Conservation (phyloP, 164 flowering plant genomes). For the Berberis vulgaris region DNA sequence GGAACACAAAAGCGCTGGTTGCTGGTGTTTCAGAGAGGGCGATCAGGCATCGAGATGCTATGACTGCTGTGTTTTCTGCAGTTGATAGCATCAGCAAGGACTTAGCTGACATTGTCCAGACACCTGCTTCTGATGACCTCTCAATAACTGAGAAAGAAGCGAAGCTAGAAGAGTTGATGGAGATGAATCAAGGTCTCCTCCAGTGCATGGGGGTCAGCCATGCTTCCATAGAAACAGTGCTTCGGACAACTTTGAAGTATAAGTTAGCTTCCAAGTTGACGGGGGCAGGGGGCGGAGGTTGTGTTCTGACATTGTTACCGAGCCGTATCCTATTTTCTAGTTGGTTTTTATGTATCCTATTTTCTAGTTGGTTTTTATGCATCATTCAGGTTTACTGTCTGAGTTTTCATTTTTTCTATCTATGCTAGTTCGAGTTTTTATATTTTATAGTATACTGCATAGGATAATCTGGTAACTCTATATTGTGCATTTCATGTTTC, state of each 20-base stretch:
- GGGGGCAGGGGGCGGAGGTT: conserved; percentile 99
- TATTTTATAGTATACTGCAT: no score
- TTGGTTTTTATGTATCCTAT: conserved; percentile 10
- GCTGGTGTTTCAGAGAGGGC: conserved; percentile 88
- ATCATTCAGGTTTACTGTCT: not conserved
- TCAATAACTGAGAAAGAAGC: conserved; percentile 69
- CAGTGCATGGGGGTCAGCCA: conserved; percentile 97
- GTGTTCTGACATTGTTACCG: conserved; percentile 86
- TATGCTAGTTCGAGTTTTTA: not conserved
- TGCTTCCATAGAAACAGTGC: conserved; percentile 79
- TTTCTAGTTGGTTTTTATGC: conserved; percentile 2
- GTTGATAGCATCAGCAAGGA: conserved; percentile 89
- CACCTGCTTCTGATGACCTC: conserved; percentile 49
- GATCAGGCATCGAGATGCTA: conserved; percentile 60
- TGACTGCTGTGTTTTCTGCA: conserved; percentile 71
- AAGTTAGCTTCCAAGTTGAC: conserved; percentile 82
- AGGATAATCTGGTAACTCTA: no score
- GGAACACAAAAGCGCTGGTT: conserved; percentile 94
- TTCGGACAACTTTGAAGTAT: conserved; percentile 74
- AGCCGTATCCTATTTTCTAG: conserved; percentile 50
- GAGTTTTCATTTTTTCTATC: not conserved
- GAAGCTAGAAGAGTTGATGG: conserved; percentile 78
- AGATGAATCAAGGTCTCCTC: conserved; percentile 98
- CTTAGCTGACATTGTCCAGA: conserved; percentile 52
- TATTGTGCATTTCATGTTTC: no score